A percentile compares a stretch with the other conserved stretches of the same genome.
phyloP scores from a whole-genome alignment of 345 rosid genomes.

The Eucalyptus tenuipes region DNA sequence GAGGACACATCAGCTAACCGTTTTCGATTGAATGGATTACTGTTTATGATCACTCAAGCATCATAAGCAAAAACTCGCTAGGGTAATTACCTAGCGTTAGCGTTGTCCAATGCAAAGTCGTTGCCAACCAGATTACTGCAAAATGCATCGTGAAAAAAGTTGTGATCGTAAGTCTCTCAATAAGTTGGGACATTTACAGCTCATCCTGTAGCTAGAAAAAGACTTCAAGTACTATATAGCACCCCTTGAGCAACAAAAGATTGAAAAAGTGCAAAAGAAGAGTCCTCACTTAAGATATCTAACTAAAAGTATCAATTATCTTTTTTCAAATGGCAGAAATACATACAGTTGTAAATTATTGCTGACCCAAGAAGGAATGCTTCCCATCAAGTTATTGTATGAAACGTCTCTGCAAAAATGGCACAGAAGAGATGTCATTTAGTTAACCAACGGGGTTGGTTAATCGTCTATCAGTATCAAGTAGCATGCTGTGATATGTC shows the following conservation, averaged over 20 bases:
- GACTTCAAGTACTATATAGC: background rate
- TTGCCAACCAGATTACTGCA: slow-evolving; percentile 74
- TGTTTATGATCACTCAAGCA: background rate
- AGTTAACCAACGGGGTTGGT: background rate
- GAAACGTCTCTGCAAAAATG: slow-evolving; percentile 57
- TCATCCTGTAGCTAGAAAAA: background rate
- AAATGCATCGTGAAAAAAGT: background rate
- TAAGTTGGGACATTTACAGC: background rate
- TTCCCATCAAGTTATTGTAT: slow-evolving; percentile 58
- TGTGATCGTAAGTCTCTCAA: no score
- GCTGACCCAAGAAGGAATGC: slow-evolving; percentile 59
- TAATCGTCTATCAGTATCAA: background rate
- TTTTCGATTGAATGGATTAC: background rate
- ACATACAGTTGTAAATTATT: slow-evolving; percentile 38
- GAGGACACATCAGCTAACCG: background rate
- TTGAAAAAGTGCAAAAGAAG: background rate
- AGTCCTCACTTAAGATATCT: background rate
- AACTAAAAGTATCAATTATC: background rate
- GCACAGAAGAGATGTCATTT: background rate
- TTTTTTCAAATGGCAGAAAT: background rate
- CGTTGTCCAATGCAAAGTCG: slow-evolving; percentile 35
- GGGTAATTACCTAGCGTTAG: slow-evolving; percentile 29
- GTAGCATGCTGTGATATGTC: background rate
- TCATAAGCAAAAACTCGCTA: background rate
- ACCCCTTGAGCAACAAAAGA: background rate